Conservation (phyloP, 78 protist species). For the Polysphondylium violaceum region DNA sequence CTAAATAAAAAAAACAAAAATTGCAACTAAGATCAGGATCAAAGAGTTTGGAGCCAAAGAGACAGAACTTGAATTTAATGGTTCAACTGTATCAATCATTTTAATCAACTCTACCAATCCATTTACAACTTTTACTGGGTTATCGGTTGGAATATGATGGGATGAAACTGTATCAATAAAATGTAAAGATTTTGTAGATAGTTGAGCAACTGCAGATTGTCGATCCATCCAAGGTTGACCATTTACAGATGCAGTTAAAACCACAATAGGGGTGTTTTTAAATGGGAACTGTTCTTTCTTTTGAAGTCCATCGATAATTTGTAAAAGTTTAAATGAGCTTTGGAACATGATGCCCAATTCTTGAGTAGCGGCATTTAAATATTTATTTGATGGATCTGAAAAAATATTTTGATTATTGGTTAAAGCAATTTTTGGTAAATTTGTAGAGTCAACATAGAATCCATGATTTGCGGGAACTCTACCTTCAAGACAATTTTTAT, state of each 20-base stretch:
- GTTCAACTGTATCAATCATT: no score
- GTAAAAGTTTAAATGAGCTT: background rate
- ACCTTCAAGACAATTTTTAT: background rate
- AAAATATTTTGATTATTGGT: background rate
- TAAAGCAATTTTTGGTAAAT: background rate
- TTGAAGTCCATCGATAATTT: background rate
- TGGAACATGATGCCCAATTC: background rate
- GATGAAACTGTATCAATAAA: background rate
- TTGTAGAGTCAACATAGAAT: background rate
- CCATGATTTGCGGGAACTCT: background rate
- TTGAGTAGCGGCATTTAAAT: background rate
- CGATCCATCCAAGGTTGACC: constrained; percentile 9
- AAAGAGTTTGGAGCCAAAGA: no score
- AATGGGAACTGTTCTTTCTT: constrained; percentile 1
- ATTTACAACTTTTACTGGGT: background rate
- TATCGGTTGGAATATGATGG: constrained; percentile 24
- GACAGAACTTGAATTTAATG: no score
- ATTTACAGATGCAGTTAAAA: background rate
- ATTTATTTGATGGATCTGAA: background rate
- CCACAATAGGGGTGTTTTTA: constrained; percentile 17
- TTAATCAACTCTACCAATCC: background rate
- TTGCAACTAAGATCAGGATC: no score
- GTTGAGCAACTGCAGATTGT: background rate
- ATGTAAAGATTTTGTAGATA: background rate
- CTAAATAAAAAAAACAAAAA: no score